Conservation (phyloP, 495 filamentous ascomycete genomes). For the Podospora didyma region DNA sequence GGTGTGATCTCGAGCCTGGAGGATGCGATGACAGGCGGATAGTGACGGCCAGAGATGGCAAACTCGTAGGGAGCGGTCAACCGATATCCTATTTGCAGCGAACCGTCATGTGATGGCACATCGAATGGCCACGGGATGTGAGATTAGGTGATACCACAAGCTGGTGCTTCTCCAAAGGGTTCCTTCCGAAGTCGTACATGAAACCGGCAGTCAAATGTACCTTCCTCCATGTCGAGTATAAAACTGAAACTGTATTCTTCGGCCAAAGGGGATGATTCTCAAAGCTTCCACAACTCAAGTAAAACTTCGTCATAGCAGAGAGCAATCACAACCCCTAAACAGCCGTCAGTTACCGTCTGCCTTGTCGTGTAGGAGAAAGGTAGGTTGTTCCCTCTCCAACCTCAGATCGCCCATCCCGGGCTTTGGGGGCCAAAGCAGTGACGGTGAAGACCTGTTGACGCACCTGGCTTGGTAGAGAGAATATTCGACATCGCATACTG, state of each 20-base stretch:
- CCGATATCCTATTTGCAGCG: slow-evolving; percentile 1
- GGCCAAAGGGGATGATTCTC: not conserved
- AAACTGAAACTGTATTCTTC: not conserved
- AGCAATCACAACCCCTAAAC: not conserved
- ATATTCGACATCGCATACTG: not conserved
- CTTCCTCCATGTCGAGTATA: not conserved
- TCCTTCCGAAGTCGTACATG: not conserved
- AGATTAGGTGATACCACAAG: not conserved
- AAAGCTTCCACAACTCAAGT: not conserved
- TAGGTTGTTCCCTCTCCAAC: not conserved
- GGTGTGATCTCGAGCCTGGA: not conserved
- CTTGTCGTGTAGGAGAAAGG: not conserved
- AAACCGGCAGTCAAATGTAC: not conserved
- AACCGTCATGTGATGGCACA: not conserved
- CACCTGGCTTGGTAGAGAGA: not conserved
- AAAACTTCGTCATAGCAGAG: not conserved
- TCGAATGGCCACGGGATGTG: not conserved
- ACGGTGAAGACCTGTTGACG: not conserved
- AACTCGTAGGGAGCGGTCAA: not conserved
- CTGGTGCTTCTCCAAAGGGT: not conserved
- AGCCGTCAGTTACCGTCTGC: not conserved
- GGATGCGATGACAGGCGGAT: not conserved
- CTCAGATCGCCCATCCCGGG: not conserved
- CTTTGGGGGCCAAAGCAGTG: not conserved
- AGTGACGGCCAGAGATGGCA: not conserved